These are phyloP conservation scores for Podila clonocystis DNA, from an alignment of 192 early-diverging fungal genomes.

Conservation along the genomic window DNA sequence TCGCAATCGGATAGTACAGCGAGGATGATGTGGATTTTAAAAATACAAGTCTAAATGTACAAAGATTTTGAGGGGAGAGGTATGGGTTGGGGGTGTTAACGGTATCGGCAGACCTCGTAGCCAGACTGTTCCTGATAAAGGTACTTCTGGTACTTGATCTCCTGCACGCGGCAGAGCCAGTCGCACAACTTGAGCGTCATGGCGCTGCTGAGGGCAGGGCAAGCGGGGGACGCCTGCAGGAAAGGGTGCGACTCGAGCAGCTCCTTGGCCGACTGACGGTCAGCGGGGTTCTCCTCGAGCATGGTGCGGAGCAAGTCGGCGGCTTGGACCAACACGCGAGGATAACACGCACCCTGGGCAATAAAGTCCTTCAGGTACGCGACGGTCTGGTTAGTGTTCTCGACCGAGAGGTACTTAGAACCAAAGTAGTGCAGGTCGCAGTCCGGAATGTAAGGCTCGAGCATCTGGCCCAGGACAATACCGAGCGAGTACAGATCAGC, in stretches of 20 bases:
- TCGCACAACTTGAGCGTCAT: conserved; percentile 36
- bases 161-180: conserved; percentile 47
- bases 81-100: conserved; percentile 1
- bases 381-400: conserved; percentile 47
- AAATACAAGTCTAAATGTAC: neutral
- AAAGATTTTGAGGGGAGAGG: neutral
- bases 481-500: conserved; percentile 80
- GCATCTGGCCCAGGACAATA: conserved; percentile 80
- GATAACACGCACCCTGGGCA: conserved; percentile 36
- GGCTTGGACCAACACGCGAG: conserved; percentile 26
- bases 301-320: conserved; percentile 35
- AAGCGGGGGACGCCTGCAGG: conserved; percentile 1
- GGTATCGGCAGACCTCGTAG: conserved; percentile 46
- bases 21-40: neutral
- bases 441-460: conserved; percentile 77
- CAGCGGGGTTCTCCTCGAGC: conserved; percentile 39
- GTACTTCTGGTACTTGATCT: conserved; percentile 52
- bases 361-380: conserved; percentile 40
- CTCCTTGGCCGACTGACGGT: conserved; percentile 37
- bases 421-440: conserved; percentile 76
- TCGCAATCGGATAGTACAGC: neutral
- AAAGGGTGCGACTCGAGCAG: conserved; percentile 43
- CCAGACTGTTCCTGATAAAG: conserved; percentile 29
- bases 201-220: neutral
- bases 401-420: conserved; percentile 59